Evolutionary conservation across 495 filamentous ascomycete genomes (phyloP), one percentile per base, ranked within the genome.

Genomic region (Aspergillus sclerotiicarbonarius): DNA sequence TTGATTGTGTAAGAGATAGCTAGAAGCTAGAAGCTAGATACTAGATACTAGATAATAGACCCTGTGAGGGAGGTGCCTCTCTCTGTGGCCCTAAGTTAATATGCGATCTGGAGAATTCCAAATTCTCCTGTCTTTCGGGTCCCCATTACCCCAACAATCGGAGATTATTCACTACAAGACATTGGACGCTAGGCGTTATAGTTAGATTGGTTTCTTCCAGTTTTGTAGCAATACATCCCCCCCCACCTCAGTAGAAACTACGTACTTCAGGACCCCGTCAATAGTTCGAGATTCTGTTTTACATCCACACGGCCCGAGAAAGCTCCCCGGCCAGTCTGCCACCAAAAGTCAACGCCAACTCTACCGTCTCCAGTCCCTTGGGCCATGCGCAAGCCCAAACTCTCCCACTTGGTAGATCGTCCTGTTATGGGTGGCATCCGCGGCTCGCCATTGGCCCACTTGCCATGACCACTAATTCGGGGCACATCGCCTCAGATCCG

Each of bases 401-500:
- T 59, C 56, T 32, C 51, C 47, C 52, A 20, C 29, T 56, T 56
- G 56, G 60, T 35, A 47, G 53, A 59, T 59, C 56, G 43, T 35
- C 20, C 31, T 30, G 44, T 15, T 21, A 35, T 37, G 19, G 33
- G 49, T 18, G 57, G 59, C 54, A 53, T 45, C 33, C 10, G 7
- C 16, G 43, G 33, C 31, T 25, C 39, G n/a, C 53, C 39, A 62
- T 57, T 62, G 56, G 60, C 21, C 31, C 9, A 21, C n/a, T 19
- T 10, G 7, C n/a, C 37, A 18, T 31, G 33, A 48, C 18, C 18
- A 54, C 60, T 62, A 54, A 45, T 32, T 47, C 53, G 61, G 61
- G 61, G 55, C 61, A 59, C 47, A 57, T 56, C 52, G 19, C 32
- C 18, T 43, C 44, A 59, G 56, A 58, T 59, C 61, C 60, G 56